Percentiles rank a stretch among this genome's conserved stretches.
Evolutionary conservation across 2,329 filamentous ascomycete genomes (phyloP).

Genomic region (Phoma sp.): DNA sequence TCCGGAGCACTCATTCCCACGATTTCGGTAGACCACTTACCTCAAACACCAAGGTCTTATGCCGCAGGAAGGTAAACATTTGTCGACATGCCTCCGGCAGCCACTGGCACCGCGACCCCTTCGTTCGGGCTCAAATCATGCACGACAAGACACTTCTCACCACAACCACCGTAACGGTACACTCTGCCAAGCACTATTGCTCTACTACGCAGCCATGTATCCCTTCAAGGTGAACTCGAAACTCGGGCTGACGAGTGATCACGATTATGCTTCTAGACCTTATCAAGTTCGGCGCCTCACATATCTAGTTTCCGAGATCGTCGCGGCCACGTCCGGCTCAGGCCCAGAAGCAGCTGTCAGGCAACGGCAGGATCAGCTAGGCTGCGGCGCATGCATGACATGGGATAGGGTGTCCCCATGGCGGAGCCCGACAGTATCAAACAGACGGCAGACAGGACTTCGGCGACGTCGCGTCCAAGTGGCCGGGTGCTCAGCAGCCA

Average conservation of each 20-base stretch:
- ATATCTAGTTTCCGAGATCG: slow-evolving; percentile 3
- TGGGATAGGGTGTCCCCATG: neutral
- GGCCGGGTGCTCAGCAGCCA: slow-evolving; percentile 9
- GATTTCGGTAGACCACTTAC: neutral
- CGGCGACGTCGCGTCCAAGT: slow-evolving; percentile 4
- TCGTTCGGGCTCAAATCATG: slow-evolving; percentile 4
- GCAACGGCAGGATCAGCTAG: slow-evolving; percentile 10
- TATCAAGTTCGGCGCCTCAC: neutral
- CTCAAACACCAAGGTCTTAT: neutral
- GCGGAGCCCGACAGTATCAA: slow-evolving; percentile 5
- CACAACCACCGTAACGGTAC: slow-evolving; percentile 1
- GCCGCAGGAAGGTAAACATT: neutral
- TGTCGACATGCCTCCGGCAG: slow-evolving; percentile 1
- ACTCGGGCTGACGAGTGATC: neutral
- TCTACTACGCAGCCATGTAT: slow-evolving; percentile 3
- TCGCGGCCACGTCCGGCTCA: slow-evolving; percentile 3
- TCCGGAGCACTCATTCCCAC: neutral
- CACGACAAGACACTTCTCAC: slow-evolving; percentile 5
- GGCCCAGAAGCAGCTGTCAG: slow-evolving; percentile 5
- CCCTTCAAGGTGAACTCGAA: neutral
- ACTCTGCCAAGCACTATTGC: neutral
- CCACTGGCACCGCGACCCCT: slow-evolving; percentile 4
- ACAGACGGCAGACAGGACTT: slow-evolving; percentile 3
- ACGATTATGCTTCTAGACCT: neutral
- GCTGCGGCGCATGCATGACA: slow-evolving; percentile 12